Evolutionary conservation across 768 basidiomycete species (phyloP).

Genomic region (Lactifluus hygrophoroides): DNA sequence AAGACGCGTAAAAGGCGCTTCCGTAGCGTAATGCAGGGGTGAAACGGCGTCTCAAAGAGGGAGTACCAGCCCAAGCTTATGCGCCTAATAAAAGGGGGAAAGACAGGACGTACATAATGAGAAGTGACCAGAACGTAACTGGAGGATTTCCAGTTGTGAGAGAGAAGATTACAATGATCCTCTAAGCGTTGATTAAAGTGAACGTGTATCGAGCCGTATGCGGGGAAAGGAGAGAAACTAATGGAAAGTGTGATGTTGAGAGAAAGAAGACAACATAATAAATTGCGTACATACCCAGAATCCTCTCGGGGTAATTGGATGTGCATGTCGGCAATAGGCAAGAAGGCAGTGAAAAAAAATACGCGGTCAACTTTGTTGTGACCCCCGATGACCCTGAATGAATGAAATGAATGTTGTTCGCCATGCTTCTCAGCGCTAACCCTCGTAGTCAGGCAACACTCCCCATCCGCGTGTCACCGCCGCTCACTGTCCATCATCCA

Average conservation of each 20-base stretch:
- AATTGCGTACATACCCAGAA: constrained; percentile 1
- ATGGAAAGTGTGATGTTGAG: not conserved
- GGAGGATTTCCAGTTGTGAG: not conserved
- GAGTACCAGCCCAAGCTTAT: not conserved
- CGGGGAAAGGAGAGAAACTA: not conserved
- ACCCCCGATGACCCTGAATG: constrained; percentile 1
- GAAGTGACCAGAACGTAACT: not conserved
- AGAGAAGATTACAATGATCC: not conserved
- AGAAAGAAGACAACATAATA: not conserved
- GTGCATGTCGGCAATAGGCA: constrained; percentile 6
- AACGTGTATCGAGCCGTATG: not conserved
- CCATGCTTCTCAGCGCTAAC: not conserved
- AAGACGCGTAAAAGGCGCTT: not conserved
- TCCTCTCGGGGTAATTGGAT: constrained; percentile 10
- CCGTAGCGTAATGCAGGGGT: not conserved
- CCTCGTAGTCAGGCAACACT: constrained; percentile 9
- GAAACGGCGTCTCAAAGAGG: not conserved
- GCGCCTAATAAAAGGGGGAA: not conserved
- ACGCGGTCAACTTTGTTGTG: not conserved
- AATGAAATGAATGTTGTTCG: not conserved
- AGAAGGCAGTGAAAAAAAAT: not conserved
- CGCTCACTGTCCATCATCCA: not conserved
- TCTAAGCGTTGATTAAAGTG: not conserved
- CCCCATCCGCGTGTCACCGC: not conserved
- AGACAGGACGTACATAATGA: not conserved